A percentile compares a stretch with the other conserved stretches of the same genome.
Evolutionary conservation across 306 rosid species (phyloP).

Genomic region (Castanea crenata): DNA sequence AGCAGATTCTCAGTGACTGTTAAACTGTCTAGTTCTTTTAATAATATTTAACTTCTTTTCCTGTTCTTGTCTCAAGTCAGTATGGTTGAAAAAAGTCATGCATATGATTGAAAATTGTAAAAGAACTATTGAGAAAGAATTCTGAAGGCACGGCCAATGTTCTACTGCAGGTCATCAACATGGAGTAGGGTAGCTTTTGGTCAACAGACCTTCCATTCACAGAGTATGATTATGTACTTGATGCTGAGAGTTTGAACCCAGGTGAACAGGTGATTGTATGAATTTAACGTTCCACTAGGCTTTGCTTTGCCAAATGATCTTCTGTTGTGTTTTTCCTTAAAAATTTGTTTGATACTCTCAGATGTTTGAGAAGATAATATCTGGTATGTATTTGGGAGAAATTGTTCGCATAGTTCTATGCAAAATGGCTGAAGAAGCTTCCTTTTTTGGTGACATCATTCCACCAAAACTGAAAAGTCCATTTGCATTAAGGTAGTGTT

Average conservation of each 20-base stretch:
- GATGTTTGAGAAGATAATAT: slow-evolving; percentile 89
- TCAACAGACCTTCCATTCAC: slow-evolving; percentile 88
- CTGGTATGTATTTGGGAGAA: slow-evolving; percentile 99
- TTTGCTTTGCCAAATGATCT: too few relatives aligned
- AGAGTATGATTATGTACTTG: slow-evolving; percentile 76
- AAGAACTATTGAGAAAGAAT: neutral
- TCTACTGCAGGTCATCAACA: slow-evolving; percentile 76
- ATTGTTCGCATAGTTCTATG: slow-evolving; percentile 76
- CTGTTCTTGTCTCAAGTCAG: too few relatives aligned
- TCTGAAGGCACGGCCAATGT: neutral
- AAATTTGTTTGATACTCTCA: slow-evolving; percentile 17
- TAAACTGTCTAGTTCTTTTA: too few relatives aligned
- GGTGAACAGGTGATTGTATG: slow-evolving; percentile 80
- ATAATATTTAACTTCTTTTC: too few relatives aligned
- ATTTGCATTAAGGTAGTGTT: slow-evolving; percentile 63
- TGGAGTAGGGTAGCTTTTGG: slow-evolving; percentile 96
- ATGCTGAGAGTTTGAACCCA: slow-evolving; percentile 81
- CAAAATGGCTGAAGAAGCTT: slow-evolving; percentile 90
- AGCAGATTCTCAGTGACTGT: neutral
- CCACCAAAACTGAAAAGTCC: slow-evolving; percentile 77
- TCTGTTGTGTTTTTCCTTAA: too few relatives aligned
- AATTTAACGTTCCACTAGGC: neutral
- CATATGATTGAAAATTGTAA: neutral
- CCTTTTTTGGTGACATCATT: slow-evolving; percentile 74
- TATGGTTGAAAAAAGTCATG: too few relatives aligned